phyloP scores from a whole-genome alignment of 1,284 basidiomycete species.

The Trametes sp. region DNA sequence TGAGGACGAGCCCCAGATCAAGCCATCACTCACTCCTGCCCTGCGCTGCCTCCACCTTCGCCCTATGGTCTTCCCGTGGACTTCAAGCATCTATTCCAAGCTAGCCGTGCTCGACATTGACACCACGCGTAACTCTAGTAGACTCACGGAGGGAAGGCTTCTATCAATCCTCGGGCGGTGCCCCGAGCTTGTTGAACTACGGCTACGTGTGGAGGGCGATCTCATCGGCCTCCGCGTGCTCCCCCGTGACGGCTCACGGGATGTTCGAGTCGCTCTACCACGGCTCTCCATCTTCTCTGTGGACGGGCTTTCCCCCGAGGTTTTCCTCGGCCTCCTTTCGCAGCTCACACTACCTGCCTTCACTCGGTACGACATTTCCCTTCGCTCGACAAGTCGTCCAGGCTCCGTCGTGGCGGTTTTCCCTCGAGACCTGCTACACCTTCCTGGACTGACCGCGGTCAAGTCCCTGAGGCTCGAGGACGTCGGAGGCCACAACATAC shows the following conservation, averaged over 20 bases:
- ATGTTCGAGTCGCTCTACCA: background rate
- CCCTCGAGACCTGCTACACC: background rate
- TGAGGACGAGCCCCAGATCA: background rate
- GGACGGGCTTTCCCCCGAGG: background rate
- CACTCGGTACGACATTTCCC: background rate
- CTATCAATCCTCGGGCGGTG: conserved; percentile 4
- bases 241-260: background rate
- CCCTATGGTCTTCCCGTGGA: background rate
- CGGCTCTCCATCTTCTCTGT: background rate
- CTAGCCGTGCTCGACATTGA: conserved; percentile 7
- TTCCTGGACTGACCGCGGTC: background rate
- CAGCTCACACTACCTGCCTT: background rate
- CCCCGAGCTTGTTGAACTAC: conserved; percentile 4
- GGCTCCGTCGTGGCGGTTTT: background rate
- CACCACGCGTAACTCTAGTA: background rate
- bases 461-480: background rate
- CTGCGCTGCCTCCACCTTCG: conserved; percentile 6
- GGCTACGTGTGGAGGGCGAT: background rate
- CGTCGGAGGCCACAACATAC: background rate
- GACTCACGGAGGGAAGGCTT: background rate
- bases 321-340: background rate
- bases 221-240: background rate
- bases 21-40: background rate
- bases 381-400: background rate
- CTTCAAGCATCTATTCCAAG: background rate